Conservation (phyloP, 2,329 filamentous ascomycete genomes). For the Ophiostoma tasmaniense region DNA sequence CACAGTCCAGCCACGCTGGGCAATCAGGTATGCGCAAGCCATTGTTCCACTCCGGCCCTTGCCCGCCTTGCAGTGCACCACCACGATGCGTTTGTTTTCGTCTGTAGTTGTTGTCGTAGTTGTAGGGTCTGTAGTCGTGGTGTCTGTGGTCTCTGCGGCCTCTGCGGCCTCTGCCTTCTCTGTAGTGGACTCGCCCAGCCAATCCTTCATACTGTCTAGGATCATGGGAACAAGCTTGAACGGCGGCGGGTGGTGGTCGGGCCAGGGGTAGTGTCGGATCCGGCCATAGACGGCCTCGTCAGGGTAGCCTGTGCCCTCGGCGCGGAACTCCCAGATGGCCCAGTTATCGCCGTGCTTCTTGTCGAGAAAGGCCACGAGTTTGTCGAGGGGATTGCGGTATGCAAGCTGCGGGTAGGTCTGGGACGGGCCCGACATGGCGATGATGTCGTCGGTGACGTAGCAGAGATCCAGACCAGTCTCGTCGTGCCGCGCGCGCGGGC, state of each 20-base stretch:
- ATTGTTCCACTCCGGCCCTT: conserved; percentile 89
- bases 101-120: conserved; percentile 15
- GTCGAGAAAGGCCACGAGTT: conserved; percentile 81
- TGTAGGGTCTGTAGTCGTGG: conserved; percentile 31
- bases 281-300: conserved; percentile 80
- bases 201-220: conserved; percentile 86
- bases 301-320: conserved; percentile 91
- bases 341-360: conserved; percentile 73
- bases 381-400: conserved; percentile 87
- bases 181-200: conserved; percentile 47
- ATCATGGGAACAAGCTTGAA: conserved; percentile 83
- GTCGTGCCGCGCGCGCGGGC: conserved; percentile 72
- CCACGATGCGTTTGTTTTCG: conserved; percentile 52
- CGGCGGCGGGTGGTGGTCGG: conserved; percentile 92
- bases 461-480: conserved; percentile 89
- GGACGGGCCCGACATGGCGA: conserved; percentile 72
- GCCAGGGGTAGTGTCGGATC: conserved; percentile 89
- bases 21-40: conserved; percentile 81
- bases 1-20: conserved; percentile 60
- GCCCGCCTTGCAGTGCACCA: conserved; percentile 95
- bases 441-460: conserved; percentile 81
- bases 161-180: too few relatives aligned
- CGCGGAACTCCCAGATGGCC: conserved; percentile 97
- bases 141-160: background rate
- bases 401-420: conserved; percentile 83